Evolutionary conservation across 306 rosid species (phyloP).

Genomic region (Glycyrrhiza uralensis): DNA sequence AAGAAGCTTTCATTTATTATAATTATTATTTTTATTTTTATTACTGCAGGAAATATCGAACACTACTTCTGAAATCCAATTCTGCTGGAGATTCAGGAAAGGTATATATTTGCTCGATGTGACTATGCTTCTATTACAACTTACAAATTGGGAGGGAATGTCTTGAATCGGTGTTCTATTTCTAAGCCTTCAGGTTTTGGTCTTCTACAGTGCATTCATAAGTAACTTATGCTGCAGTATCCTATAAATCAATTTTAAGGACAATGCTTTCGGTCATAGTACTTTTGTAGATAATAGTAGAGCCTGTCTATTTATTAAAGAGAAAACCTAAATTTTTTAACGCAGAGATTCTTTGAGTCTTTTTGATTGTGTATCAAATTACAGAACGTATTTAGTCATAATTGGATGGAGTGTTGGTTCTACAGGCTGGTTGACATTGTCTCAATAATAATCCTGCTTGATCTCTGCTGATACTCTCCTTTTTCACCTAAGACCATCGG

Average conservation of each 20-base stretch:
- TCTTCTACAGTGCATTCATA: background rate
- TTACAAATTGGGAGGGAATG: background rate
- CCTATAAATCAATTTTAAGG: background rate
- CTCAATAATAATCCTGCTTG: background rate
- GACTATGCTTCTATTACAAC: background rate
- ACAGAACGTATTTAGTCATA: background rate
- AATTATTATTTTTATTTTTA: too few relatives aligned
- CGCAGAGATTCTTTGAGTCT: background rate
- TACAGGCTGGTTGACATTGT: background rate
- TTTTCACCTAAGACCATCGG: background rate
- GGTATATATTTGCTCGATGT: slow-evolving; percentile 48
- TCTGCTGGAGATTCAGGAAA: slow-evolving; percentile 37
- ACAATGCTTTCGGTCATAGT: background rate
- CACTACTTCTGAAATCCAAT: slow-evolving; percentile 58
- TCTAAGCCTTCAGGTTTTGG: background rate
- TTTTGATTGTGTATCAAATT: slow-evolving; percentile 8
- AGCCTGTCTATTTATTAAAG: background rate
- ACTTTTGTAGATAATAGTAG: background rate
- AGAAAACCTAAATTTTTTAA: background rate
- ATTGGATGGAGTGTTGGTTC: background rate
- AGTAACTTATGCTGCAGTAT: background rate
- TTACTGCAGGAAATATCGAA: slow-evolving; percentile 76
- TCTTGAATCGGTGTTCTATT: background rate
- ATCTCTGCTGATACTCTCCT: background rate
- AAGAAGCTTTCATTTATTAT: background rate